A percentile compares a stretch with the other conserved stretches of the same genome.
Conservation (phyloP, 345 rosid genomes). For the Ailanthus altissimus region DNA sequence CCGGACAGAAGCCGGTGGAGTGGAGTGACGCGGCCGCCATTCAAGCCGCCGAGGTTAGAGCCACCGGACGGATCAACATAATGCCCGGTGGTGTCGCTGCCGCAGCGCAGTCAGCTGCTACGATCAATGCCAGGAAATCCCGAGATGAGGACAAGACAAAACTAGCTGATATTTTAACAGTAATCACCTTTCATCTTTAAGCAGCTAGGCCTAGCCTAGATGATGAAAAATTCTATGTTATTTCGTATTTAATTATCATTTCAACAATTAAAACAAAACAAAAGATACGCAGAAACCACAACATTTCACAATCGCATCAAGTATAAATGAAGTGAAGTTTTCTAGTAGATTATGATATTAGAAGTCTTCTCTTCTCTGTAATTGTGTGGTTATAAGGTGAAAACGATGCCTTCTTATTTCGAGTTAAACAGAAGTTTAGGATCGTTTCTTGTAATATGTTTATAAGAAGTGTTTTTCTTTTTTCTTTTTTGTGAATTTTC, state of each 20-base stretch:
- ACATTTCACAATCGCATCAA: neutral
- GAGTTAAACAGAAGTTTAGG: no score
- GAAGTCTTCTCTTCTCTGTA: no score
- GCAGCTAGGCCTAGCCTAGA: neutral
- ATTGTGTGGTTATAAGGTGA: no score
- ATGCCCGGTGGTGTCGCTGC: constrained; percentile 71
- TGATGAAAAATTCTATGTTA: neutral
- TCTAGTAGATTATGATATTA: no score
- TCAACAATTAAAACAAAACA: neutral
- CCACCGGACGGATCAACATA: constrained; percentile 66
- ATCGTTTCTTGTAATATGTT: no score
- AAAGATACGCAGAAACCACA: neutral
- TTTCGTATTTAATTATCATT: neutral
- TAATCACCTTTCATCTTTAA: constrained; percentile 26
- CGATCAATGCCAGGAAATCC: constrained; percentile 49
- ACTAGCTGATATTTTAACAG: constrained; percentile 63
- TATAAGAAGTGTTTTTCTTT: neutral
- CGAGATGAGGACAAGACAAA: constrained; percentile 59
- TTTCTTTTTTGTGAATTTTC: no score
- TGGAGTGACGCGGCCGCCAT: constrained; percentile 91
- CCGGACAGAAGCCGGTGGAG: constrained; percentile 75
- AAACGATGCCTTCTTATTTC: no score
- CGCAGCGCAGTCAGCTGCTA: constrained; percentile 79
- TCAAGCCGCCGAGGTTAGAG: constrained; percentile 89
- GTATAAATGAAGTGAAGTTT: neutral